Conservation (phyloP, 176 grass and related monocot species). For the Poa annua region DNA sequence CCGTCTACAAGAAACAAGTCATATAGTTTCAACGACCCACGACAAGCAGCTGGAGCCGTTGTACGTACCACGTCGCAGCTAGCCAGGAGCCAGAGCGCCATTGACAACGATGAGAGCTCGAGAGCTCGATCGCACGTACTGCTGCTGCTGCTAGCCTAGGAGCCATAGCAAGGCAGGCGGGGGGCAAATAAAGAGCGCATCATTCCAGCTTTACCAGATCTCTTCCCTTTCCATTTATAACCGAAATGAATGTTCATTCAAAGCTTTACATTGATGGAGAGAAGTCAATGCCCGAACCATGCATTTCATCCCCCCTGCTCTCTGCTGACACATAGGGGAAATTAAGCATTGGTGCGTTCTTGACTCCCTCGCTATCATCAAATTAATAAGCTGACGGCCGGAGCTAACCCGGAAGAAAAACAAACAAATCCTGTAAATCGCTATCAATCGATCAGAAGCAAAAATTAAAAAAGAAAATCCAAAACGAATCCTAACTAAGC, state of each 20-base stretch:
- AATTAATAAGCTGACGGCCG: constrained; percentile 25
- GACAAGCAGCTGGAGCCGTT: no score
- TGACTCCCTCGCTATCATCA: constrained; percentile 75
- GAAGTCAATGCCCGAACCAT: constrained; percentile 99
- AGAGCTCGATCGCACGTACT: neutral
- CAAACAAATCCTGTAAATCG: no score
- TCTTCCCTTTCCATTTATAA: constrained; percentile 54
- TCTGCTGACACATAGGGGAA: constrained; percentile 40
- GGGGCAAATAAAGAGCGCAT: constrained; percentile 24
- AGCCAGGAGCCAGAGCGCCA: neutral
- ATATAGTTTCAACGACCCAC: no score
- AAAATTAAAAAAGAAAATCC: no score
- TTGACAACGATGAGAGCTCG: neutral
- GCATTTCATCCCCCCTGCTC: constrained; percentile 39
- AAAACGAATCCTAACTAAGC: no score
- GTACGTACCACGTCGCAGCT: no score
- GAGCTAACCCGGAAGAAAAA: no score
- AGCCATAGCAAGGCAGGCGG: neutral
- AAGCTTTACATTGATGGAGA: constrained; percentile 76
- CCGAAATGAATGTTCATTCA: constrained; percentile 74
- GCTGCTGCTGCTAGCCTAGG: no score
- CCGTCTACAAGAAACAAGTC: no score
- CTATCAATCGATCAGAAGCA: no score
- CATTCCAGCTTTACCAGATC: constrained; percentile 47
- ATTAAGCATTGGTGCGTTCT: constrained; percentile 99